A percentile compares a stretch with the other conserved stretches of the same genome.
phyloP scores from a whole-genome alignment of 805 yeast species.

The Candida silvicultrix region DNA sequence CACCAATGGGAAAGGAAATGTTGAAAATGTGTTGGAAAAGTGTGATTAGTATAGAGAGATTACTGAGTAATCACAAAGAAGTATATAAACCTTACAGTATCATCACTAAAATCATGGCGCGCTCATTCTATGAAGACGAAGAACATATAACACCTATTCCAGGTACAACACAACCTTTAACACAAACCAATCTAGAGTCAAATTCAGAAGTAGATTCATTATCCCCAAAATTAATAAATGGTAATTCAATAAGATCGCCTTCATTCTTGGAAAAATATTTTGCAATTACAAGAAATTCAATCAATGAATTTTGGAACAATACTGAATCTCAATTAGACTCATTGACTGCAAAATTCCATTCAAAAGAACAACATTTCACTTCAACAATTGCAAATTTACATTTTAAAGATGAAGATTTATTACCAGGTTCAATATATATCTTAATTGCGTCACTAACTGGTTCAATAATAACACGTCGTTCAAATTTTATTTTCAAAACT shows the following conservation, averaged over 20 bases:
- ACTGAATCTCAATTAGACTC: conserved; percentile 37
- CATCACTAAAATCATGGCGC: neutral
- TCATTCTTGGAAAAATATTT: conserved; percentile 41
- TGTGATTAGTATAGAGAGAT: too few relatives aligned
- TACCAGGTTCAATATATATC: conserved; percentile 68
- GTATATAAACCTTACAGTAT: too few relatives aligned
- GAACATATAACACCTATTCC: neutral
- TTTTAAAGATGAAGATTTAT: conserved; percentile 56
- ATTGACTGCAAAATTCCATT: conserved; percentile 43
- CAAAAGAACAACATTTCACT: conserved; percentile 58
- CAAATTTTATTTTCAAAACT: conserved; percentile 48
- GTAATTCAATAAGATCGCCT: conserved; percentile 50
- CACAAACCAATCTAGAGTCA: too few relatives aligned
- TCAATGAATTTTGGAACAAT: conserved; percentile 12
- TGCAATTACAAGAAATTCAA: conserved; percentile 38
- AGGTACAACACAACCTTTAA: neutral
- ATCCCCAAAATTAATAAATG: conserved; percentile 34
- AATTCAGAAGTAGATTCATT: neutral
- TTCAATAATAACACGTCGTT: conserved; percentile 63
- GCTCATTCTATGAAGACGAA: neutral
- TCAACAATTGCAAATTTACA: conserved; percentile 59
- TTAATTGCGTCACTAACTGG: conserved; percentile 68
- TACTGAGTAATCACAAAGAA: too few relatives aligned
- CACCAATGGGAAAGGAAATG: neutral
- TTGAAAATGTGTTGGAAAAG: neutral